Percentiles rank a stretch among this genome's conserved stretches.
These are phyloP conservation scores for Podospora appendiculata DNA, from an alignment of 495 filamentous ascomycete species.

Conservation along the genomic window DNA sequence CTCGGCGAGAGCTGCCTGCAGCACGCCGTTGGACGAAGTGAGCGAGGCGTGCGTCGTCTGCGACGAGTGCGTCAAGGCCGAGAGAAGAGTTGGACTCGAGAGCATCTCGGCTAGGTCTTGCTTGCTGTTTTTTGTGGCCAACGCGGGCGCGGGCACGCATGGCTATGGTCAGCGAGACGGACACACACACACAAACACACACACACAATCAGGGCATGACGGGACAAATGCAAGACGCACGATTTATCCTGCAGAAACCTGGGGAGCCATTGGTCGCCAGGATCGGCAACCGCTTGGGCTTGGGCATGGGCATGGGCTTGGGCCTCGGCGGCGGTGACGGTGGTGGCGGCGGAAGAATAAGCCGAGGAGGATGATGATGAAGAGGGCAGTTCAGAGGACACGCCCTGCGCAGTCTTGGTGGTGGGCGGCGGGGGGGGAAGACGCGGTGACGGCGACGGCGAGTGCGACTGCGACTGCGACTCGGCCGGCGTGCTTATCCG, in stretches of 20 bases:
- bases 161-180: too few species aligned
- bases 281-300: constrained; percentile 30
- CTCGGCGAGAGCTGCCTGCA: constrained; percentile 53
- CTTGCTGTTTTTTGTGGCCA: constrained; percentile 21
- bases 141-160: too few species aligned
- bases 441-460: constrained; percentile 31
- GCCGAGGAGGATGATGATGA: too few species aligned
- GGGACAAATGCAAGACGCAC: constrained; percentile 33
- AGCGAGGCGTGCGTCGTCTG: constrained; percentile 60
- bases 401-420: too few species aligned
- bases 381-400: too few species aligned
- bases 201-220: too few species aligned
- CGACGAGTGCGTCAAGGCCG: constrained; percentile 56
- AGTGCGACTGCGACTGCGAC: too few species aligned
- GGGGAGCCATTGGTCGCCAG: constrained; percentile 60
- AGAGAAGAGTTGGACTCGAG: constrained; percentile 48
- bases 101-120: constrained; percentile 63
- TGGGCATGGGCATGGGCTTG: constrained; percentile 8
- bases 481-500: constrained; percentile 52
- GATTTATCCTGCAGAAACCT: constrained; percentile 65
- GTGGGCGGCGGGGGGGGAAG: constrained; percentile 11
- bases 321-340: constrained; percentile 7
- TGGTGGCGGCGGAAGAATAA: too few species aligned
- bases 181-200: too few species aligned
- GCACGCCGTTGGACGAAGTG: constrained; percentile 42